phyloP scores from a whole-genome alignment of 2,329 filamentous ascomycete species.

The Oidium heveae region DNA sequence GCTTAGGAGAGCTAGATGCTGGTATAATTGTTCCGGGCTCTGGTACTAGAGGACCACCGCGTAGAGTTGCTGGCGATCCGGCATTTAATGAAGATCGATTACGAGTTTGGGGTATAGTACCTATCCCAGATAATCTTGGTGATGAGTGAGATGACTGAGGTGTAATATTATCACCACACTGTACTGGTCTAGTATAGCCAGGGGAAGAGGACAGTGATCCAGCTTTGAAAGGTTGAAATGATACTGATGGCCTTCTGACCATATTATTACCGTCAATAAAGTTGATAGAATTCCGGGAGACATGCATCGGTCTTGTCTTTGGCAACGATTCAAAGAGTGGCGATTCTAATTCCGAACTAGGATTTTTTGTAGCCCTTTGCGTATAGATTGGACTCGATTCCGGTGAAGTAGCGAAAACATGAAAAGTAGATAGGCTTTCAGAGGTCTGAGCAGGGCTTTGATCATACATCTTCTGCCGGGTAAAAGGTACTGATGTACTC shows the following conservation, averaged over 20 bases:
- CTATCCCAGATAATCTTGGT: constrained; percentile 22
- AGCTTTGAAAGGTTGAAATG: constrained; percentile 89
- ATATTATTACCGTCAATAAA: constrained; percentile 23
- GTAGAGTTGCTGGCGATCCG: constrained; percentile 48
- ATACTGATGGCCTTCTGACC: constrained; percentile 54
- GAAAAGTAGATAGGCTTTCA: constrained; percentile 72
- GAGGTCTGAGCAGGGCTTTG: constrained; percentile 55
- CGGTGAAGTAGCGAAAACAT: constrained; percentile 51
- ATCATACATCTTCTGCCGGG: constrained; percentile 22
- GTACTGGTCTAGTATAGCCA: constrained; percentile 14
- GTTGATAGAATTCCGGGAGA: constrained; percentile 14
- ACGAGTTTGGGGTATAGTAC: constrained; percentile 29
- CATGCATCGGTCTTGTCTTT: constrained; percentile 10
- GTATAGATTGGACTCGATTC: constrained; percentile 72
- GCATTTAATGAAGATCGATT: constrained; percentile 50
- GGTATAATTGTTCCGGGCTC: constrained; percentile 39
- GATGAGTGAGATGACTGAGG: constrained; percentile 30
- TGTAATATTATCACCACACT: constrained; percentile 11
- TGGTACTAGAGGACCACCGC: constrained; percentile 33
- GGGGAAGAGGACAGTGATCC: constrained; percentile 85
- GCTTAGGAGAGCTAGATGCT: constrained; percentile 52
- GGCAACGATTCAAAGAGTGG: constrained; percentile 27
- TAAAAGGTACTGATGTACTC: constrained; percentile 50
- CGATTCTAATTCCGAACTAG: constrained; percentile 34
- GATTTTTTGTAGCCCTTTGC: constrained; percentile 39